A percentile compares a stretch with the other conserved stretches of the same genome.
phyloP scores from a whole-genome alignment of 441 rosid species.

The Gossypium davidsonii region DNA sequence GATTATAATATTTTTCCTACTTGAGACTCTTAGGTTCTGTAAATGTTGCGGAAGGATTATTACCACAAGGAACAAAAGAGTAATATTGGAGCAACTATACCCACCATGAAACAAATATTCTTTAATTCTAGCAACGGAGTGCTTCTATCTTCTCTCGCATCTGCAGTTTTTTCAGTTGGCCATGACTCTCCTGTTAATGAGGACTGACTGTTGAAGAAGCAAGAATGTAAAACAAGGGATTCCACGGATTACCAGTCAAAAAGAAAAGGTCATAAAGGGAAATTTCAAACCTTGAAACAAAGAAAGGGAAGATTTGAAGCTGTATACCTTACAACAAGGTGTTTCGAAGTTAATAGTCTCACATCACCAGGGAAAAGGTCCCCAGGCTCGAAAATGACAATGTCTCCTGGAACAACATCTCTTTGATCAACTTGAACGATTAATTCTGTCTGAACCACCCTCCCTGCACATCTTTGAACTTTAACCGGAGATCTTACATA shows the following conservation, averaged over 20 bases:
- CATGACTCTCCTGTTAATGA: conserved; percentile 67
- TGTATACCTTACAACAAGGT: conserved; percentile 60
- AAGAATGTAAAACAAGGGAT: conserved; percentile 20
- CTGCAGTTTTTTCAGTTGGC: conserved; percentile 52
- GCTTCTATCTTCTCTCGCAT: conserved; percentile 38
- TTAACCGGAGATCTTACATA: conserved; percentile 52
- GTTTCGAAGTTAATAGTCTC: conserved; percentile 55
- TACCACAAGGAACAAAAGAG: conserved; percentile 5
- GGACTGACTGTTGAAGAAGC: conserved; percentile 52
- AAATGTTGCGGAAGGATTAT: neutral
- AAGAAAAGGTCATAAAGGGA: neutral
- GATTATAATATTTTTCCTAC: neutral
- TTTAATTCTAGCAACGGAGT: conserved; percentile 62
- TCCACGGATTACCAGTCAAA: conserved; percentile 12
- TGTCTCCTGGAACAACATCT: conserved; percentile 74
- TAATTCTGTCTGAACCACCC: conserved; percentile 60
- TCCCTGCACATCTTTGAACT: conserved; percentile 77
- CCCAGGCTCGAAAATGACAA: conserved; percentile 62
- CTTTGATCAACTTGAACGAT: conserved; percentile 63
- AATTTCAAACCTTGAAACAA: neutral
- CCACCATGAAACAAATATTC: conserved; percentile 72
- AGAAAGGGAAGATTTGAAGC: neutral
- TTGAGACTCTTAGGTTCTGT: neutral
- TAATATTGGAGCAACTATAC: conserved; percentile 5
- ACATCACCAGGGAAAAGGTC: conserved; percentile 77